Evolutionary conservation across 2,329 filamentous ascomycete genomes (phyloP).

Genomic region (Alternaria gansuensis): DNA sequence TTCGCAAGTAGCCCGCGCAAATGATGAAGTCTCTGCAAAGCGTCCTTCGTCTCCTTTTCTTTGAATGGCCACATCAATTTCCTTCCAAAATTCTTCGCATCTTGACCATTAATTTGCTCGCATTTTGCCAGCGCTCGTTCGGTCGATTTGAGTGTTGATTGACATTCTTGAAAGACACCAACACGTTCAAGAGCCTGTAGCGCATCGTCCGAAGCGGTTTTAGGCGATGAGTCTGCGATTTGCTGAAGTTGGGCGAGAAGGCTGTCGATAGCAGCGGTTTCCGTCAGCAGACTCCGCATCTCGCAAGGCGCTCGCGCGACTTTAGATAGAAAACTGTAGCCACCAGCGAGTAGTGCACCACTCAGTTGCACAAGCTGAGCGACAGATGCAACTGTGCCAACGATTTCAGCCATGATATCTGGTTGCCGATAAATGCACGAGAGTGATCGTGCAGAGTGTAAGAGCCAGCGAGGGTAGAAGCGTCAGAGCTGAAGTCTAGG

Average conservation of each 20-base stretch:
- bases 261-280: slow-evolving; percentile 23
- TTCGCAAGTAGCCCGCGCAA: slow-evolving; percentile 15
- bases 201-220: slow-evolving; percentile 7
- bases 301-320: slow-evolving; percentile 20
- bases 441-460: not conserved
- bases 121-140: slow-evolving; percentile 16
- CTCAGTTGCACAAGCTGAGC: slow-evolving; percentile 21
- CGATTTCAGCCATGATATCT: slow-evolving; percentile 2
- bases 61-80: slow-evolving; percentile 23
- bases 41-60: slow-evolving; percentile 25
- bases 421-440: not conserved
- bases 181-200: slow-evolving; percentile 6
- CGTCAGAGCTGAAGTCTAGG: slow-evolving; percentile 2
- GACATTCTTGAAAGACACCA: slow-evolving; percentile 15
- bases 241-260: slow-evolving; percentile 20
- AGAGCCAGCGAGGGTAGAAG: not conserved
- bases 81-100: slow-evolving; percentile 15
- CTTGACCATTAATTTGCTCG: slow-evolving; percentile 17
- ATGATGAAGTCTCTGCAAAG: slow-evolving; percentile 13
- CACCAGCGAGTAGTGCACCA: slow-evolving; percentile 18
- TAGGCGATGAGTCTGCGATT: slow-evolving; percentile 8
- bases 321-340: slow-evolving; percentile 22
- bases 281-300: slow-evolving; percentile 20
- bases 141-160: slow-evolving; percentile 6
- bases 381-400: slow-evolving; percentile 16